Conservation (phyloP, 768 basidiomycete species). For the Tephrocybe rancida region DNA sequence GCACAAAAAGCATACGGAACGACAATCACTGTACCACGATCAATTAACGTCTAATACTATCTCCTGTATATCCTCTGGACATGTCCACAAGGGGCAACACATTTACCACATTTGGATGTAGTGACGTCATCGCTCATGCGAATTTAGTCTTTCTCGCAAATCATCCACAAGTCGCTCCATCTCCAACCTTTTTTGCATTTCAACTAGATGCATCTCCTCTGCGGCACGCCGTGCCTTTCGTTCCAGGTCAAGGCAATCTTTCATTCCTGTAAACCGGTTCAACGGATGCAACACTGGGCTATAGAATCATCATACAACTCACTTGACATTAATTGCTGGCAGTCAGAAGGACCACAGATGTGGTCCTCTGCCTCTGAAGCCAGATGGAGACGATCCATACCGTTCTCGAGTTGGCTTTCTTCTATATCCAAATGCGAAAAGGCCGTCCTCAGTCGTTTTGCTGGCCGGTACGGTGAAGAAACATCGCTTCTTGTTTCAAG, state of each 20-base stretch:
- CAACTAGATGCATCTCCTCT: conserved; percentile 13
- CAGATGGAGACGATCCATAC: background rate
- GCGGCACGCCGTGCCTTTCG: conserved; percentile 14
- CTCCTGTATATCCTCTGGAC: background rate
- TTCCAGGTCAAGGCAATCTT: conserved; percentile 11
- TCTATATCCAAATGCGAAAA: background rate
- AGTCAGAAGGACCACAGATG: background rate
- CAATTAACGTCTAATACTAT: background rate
- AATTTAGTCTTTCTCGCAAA: conserved; percentile 7
- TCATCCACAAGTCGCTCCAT: conserved; percentile 11
- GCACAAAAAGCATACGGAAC: background rate
- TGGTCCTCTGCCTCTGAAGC: background rate
- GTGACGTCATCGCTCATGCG: conserved; percentile 5
- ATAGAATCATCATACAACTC: background rate
- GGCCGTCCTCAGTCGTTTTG: background rate
- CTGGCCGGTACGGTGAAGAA: background rate
- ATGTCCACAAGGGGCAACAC: background rate
- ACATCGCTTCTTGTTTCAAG: background rate
- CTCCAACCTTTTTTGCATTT: conserved; percentile 15
- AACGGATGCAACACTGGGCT: too few relatives aligned
- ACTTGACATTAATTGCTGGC: conserved; percentile 2
- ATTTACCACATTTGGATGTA: conserved; percentile 3
- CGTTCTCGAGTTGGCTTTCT: background rate
- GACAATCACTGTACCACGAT: background rate
- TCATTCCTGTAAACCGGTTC: conserved; percentile 4